These are phyloP conservation scores for Alternaria sp. DNA, from an alignment of 2,329 filamentous ascomycete species.

Conservation along the genomic window DNA sequence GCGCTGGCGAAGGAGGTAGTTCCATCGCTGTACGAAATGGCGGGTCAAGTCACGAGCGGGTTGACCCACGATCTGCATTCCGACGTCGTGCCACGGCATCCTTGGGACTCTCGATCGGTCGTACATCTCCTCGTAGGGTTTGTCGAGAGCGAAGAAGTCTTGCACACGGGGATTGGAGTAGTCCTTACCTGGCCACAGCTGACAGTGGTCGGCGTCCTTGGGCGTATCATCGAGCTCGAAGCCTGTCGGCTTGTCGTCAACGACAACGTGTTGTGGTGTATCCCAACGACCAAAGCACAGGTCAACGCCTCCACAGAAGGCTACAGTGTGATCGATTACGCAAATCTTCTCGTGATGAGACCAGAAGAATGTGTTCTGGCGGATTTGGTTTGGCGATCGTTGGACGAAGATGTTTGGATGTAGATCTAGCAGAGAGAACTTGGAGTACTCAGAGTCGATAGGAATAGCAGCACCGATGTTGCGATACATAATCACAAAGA, in stretches of 20 bases:
- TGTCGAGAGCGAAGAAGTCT: constrained; percentile 91
- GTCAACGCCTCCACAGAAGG: constrained; percentile 94
- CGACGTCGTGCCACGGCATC: constrained; percentile 99
- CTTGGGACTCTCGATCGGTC: constrained; percentile 85
- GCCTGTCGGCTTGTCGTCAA: constrained; percentile 92
- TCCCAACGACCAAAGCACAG: constrained; percentile 98
- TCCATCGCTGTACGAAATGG: constrained; percentile 98
- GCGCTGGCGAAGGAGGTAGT: constrained; percentile 90
- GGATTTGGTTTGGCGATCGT: constrained; percentile 94
- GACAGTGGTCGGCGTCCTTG: constrained; percentile 91
- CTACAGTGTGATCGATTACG: constrained; percentile 93
- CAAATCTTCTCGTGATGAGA: constrained; percentile 99
- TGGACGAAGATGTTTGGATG: constrained; percentile 97
- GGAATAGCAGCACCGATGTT: constrained; percentile 97
- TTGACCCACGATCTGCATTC: constrained; percentile 97
- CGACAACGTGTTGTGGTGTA: constrained; percentile 87
- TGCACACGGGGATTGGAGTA: constrained; percentile 96
- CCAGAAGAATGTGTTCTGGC: constrained; percentile 99
- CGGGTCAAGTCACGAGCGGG: constrained; percentile 91
- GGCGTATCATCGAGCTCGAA: constrained; percentile 77
- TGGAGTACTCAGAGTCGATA: constrained; percentile 98
- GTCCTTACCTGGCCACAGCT: constrained; percentile 96
- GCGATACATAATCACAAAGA: constrained; percentile 96
- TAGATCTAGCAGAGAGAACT: constrained; percentile 91
- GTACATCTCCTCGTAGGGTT: constrained; percentile 99